phyloP scores from a whole-genome alignment of 139 green algal species.

The Picocystis salinarum region DNA sequence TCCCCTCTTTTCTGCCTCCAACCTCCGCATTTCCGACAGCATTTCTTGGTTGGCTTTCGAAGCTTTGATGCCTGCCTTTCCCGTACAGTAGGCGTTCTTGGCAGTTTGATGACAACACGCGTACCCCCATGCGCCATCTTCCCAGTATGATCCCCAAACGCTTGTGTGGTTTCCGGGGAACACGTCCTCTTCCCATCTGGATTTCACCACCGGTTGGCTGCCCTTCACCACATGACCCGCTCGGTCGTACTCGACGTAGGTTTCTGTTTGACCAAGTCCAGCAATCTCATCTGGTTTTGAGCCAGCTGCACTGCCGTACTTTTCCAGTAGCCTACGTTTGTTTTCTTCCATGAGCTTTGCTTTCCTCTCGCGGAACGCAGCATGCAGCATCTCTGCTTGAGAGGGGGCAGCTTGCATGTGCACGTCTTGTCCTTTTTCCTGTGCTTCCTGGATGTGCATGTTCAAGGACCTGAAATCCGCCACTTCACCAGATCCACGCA shows the following conservation, averaged over 20 bases:
- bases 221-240: slow-evolving; percentile 23
- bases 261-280: slow-evolving; percentile 58
- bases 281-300: slow-evolving; percentile 29
- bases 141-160: slow-evolving; percentile 90
- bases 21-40: slow-evolving; percentile 20
- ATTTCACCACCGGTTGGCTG: slow-evolving; percentile 14
- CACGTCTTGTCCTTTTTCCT: slow-evolving; percentile 65
- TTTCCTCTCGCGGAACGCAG: slow-evolving; percentile 85
- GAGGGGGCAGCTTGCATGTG: slow-evolving; percentile 70
- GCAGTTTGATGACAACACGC: slow-evolving; percentile 69
- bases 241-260: slow-evolving; percentile 90
- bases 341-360: slow-evolving; percentile 33
- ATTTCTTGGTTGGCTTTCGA: slow-evolving; percentile 19
- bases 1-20: slow-evolving; percentile 1
- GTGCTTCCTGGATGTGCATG: slow-evolving; percentile 56
- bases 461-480: slow-evolving; percentile 59
- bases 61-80: slow-evolving; percentile 25
- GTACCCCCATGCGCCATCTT: slow-evolving; percentile 77
- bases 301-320: slow-evolving; percentile 66
- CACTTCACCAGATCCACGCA: slow-evolving; percentile 56
- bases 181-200: slow-evolving; percentile 89
- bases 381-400: slow-evolving; percentile 71
- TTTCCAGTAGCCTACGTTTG: slow-evolving; percentile 47
- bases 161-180: slow-evolving; percentile 80
- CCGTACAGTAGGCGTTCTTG: slow-evolving; percentile 86